Evolutionary conservation across 2,329 filamentous ascomycete species (phyloP).

Genomic region (Neocucurbitaria cava): DNA sequence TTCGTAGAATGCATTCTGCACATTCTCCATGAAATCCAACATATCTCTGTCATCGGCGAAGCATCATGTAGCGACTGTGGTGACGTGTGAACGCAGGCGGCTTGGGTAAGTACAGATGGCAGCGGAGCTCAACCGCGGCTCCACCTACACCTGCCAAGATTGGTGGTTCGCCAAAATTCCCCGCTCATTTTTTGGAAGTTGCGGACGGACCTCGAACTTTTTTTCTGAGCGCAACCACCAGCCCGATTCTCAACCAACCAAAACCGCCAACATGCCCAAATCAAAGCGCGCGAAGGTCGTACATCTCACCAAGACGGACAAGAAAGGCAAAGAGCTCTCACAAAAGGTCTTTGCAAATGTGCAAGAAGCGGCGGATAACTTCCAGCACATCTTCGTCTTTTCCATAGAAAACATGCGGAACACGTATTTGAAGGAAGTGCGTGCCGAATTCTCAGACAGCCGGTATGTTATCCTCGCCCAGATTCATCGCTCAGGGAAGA

Average conservation of each 20-base stretch:
- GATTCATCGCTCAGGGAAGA: neutral
- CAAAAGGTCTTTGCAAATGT: slow-evolving; percentile 88
- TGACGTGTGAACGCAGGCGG: slow-evolving; percentile 5
- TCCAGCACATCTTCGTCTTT: slow-evolving; percentile 93
- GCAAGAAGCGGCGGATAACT: slow-evolving; percentile 81
- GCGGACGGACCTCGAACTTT: slow-evolving; percentile 38
- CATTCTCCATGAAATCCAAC: slow-evolving; percentile 97
- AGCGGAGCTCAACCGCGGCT: neutral
- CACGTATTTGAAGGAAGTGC: slow-evolving; percentile 90
- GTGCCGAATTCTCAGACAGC: slow-evolving; percentile 82
- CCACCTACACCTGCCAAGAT: slow-evolving; percentile 36
- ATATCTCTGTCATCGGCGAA: slow-evolving; percentile 59
- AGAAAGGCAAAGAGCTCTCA: slow-evolving; percentile 92
- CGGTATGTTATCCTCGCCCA: slow-evolving; percentile 63
- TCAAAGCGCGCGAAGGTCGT: slow-evolving; percentile 91
- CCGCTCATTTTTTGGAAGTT: slow-evolving; percentile 34
- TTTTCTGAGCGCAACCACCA: slow-evolving; percentile 22
- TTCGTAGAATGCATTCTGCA: slow-evolving; percentile 88
- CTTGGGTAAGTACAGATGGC: slow-evolving; percentile 5
- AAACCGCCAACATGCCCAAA: slow-evolving; percentile 77
- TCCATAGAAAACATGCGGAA: slow-evolving; percentile 98
- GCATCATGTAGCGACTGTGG: slow-evolving; percentile 24
- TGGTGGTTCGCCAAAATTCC: slow-evolving; percentile 42
- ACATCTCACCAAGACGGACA: slow-evolving; percentile 87
- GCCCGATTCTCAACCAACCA: slow-evolving; percentile 17